Conservation (phyloP, 345 rosid genomes). For the Linum lewisii region DNA sequence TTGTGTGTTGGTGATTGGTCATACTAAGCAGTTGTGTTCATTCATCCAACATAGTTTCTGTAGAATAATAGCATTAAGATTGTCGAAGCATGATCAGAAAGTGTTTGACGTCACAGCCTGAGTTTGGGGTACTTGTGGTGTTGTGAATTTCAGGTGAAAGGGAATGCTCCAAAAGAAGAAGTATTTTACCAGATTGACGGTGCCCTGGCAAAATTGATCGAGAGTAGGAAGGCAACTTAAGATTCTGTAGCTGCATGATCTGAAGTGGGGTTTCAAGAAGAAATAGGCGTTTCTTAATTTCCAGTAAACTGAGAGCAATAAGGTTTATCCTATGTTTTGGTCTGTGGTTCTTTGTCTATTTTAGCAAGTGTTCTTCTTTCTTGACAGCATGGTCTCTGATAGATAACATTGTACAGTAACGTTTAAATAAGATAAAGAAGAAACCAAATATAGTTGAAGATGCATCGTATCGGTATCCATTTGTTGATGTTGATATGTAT, state of each 20-base stretch:
- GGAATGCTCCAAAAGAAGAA: constrained; percentile 44
- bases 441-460: too few relatives aligned
- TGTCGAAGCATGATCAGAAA: neutral
- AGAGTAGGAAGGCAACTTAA: constrained; percentile 25
- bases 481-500: too few relatives aligned
- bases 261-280: neutral
- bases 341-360: neutral
- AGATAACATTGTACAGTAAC: neutral
- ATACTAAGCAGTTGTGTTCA: neutral
- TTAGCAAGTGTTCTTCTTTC: neutral
- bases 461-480: too few relatives aligned
- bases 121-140: neutral
- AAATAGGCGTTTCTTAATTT: too few relatives aligned
- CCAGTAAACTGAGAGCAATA: neutral
- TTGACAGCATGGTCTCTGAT: neutral
- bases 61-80: neutral
- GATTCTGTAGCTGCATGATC: constrained; percentile 30
- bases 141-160: constrained; percentile 44
- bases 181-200: constrained; percentile 47
- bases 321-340: too few relatives aligned
- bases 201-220: constrained; percentile 38
- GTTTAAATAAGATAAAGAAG: too few relatives aligned
- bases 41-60: too few relatives aligned
- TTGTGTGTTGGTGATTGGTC: too few relatives aligned
- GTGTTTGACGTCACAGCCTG: neutral